Percentiles rank a stretch among this genome's conserved stretches.
These are phyloP conservation scores for Gyrodon lividus DNA, from an alignment of 768 basidiomycete species.

Conservation along the genomic window DNA sequence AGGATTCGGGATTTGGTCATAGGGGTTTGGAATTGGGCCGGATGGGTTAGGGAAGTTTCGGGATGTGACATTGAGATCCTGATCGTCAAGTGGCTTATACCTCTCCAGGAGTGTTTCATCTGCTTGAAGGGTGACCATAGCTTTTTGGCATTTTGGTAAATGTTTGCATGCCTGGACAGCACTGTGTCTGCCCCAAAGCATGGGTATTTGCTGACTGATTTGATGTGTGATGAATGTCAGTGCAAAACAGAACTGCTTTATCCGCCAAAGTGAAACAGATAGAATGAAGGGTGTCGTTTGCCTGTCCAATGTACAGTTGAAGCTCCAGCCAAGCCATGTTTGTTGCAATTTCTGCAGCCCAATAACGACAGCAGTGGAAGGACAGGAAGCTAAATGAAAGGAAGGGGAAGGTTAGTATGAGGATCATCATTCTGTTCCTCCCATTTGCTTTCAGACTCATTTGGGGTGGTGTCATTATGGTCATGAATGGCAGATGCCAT, in stretches of 20 bases:
- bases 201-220: background rate
- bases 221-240: background rate
- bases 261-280: constrained; percentile 5
- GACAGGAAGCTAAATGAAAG: no score
- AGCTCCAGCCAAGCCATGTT: constrained; percentile 4
- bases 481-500: background rate
- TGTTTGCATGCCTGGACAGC: background rate
- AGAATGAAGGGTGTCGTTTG: constrained; percentile 15
- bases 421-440: no score
- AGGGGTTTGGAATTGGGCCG: no score
- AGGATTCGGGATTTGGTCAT: no score
- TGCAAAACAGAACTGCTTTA: constrained; percentile 8
- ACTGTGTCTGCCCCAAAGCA: background rate
- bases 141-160: background rate
- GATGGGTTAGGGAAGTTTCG: no score
- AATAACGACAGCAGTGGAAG: background rate
- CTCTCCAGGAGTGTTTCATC: background rate
- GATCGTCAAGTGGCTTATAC: background rate
- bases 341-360: background rate
- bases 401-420: no score
- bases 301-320: constrained; percentile 8
- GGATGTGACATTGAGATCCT: no score
- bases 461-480: background rate
- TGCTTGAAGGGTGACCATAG: background rate
- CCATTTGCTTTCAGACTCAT: background rate